Base-by-base conservation (phyloP, 2,329 filamentous ascomycete genomes). In the Fusarium sp. region DNA sequence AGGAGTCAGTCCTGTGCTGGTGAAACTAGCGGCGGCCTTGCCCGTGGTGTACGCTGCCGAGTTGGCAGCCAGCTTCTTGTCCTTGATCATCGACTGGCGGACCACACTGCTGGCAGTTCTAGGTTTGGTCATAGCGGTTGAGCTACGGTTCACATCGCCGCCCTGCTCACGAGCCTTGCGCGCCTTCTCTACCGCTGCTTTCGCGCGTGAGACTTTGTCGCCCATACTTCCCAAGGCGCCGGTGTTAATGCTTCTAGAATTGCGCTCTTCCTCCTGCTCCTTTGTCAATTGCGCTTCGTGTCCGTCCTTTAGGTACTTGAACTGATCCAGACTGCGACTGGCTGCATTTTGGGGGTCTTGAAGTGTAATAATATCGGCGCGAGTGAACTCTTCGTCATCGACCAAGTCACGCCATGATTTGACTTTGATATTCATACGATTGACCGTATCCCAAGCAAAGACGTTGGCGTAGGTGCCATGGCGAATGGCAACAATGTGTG, bases 331-430 rank as follows among this genome's bases (percentile, higher is more conserved):
- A 78, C 98, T 92, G 70, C 95, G 84, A 57, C 90, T 89, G 57
- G 92, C 90, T 21, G 96, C 84, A 78, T 97, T 97, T 77, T 97
- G 94, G 13, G 96, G 96, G 77, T 99, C 96, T 78, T 99, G 97
- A 12, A 99, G 83, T 0, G 94, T 98, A 76, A 99, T 97, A 64
- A 99, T 95, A 79, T 99, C 96, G 73, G 92, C 92, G 66, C 96
- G 88, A 29, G 88, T 88, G 75, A 99, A 99, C 62, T 94, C 92
- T 66, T 90, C 86, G 73, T 99, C 95, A 75, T 92, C 93, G 11
- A 98, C 87, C 42, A 99, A 82, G 80, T 99, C 96, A 70, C 85
- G 88, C 96, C 96, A 99, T 83, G 97, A 92, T 86, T 98, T 98
- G 49, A 93, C 87, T 83, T 98, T 98, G 80, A 99, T 91, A 79